These are phyloP conservation scores for Cardamine occulta DNA, from an alignment of 345 rosid genomes.

Conservation along the genomic window DNA sequence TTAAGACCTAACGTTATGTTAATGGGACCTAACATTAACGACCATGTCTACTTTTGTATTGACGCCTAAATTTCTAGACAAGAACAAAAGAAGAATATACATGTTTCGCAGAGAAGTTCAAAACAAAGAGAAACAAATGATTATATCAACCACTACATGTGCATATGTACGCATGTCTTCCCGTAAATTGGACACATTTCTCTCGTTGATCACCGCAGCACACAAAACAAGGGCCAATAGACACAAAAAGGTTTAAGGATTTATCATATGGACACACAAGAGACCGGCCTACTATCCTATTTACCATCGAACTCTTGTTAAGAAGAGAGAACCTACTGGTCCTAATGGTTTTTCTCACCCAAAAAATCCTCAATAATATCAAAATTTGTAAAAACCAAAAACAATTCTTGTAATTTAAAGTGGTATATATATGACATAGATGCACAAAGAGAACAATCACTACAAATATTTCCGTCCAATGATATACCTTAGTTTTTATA, in stretches of 20 bases:
- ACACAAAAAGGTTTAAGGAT: not conserved
- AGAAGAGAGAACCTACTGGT: too few relatives aligned
- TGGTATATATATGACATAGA: too few relatives aligned
- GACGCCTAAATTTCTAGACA: constrained; percentile 1
- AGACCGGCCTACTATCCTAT: too few relatives aligned
- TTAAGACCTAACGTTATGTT: not conserved
- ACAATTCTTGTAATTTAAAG: too few relatives aligned
- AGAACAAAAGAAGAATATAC: not conserved
- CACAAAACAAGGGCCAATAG: not conserved
- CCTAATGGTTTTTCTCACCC: not conserved
- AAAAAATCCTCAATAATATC: not conserved
- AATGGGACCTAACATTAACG: not conserved
- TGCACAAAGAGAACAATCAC: too few relatives aligned
- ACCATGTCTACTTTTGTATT: not conserved
- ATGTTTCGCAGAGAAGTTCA: constrained; percentile 6
- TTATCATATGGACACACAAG: too few relatives aligned
- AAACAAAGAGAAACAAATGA: not conserved
- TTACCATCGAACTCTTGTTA: too few relatives aligned
- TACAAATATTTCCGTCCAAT: too few relatives aligned
- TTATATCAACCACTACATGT: not conserved
- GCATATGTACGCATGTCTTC: not conserved
- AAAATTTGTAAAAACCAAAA: too few relatives aligned
- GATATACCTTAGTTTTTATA: too few relatives aligned
- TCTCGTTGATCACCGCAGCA: not conserved
- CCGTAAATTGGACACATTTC: not conserved